Conservation (phyloP, 495 filamentous ascomycete species). For the Aspergillus steynii region DNA sequence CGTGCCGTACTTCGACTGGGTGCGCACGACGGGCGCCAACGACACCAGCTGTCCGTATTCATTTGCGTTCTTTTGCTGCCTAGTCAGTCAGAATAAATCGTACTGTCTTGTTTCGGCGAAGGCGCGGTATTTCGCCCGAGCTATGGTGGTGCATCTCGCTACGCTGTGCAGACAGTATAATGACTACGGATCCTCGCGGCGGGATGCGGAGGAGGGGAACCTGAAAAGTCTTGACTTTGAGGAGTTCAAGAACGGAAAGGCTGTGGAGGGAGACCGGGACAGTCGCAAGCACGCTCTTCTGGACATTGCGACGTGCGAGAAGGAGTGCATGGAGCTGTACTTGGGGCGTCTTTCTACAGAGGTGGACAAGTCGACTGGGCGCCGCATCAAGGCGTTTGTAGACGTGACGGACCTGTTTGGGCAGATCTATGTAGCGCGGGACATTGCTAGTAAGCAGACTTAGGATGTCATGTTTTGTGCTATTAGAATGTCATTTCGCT, state of each 20-base stretch:
- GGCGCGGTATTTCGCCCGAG: conserved; percentile 31
- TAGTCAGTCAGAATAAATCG: conserved; percentile 11
- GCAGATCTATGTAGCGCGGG: too few relatives aligned
- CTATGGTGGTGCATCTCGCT: conserved; percentile 29
- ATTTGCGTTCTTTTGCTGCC: conserved; percentile 36
- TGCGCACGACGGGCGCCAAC: conserved; percentile 33
- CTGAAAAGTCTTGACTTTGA: conserved; percentile 43
- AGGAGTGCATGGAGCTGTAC: too few relatives aligned
- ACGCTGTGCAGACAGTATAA: conserved; percentile 43
- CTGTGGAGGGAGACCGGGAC: too few relatives aligned
- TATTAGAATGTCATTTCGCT: too few relatives aligned
- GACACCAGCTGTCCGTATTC: conserved; percentile 38
- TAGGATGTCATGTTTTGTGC: too few relatives aligned
- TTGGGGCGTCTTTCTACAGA: too few relatives aligned
- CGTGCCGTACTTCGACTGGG: conserved; percentile 29
- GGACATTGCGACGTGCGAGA: too few relatives aligned
- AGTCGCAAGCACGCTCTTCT: too few relatives aligned
- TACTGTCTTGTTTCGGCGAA: conserved; percentile 9
- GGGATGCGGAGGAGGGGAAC: conserved; percentile 37
- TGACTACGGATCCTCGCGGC: conserved; percentile 33
- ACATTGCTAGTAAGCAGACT: too few relatives aligned
- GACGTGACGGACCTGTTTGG: too few relatives aligned
- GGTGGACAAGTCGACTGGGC: too few relatives aligned
- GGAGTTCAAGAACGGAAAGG: conserved; percentile 20
- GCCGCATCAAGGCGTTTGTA: too few relatives aligned